Base-by-base conservation (phyloP, 2,329 filamentous ascomycete species). In the Leptographium wingfieldii region DNA sequence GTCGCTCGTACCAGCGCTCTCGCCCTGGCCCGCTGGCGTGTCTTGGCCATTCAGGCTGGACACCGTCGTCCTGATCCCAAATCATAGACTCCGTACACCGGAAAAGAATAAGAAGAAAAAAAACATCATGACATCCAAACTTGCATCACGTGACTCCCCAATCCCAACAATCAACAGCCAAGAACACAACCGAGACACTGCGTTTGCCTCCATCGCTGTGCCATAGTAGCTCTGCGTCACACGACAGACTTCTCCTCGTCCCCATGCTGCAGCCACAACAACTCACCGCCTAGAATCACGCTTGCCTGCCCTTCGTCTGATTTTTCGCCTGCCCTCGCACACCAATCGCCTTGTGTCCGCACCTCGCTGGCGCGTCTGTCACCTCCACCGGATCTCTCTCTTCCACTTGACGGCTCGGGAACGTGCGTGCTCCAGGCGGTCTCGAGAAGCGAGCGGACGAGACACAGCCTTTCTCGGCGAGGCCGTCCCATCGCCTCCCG, bases 11-110 rank as follows among this genome's bases (percentile, higher is more conserved):
- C 62, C 16, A 66, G 65, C 31, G 66, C 60, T 7, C 60, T 56
- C 63, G 68, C 62, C 10, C 57, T 67, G 57, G 63, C 48, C 56
- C 62, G 63, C 56, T 72, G 68, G 59, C 67, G 66, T 52, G 51
- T 60, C 31, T 66, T 60, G 63, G 60, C 60, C 49, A 43, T 29
- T 35, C 19, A n/a, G 27, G 52, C 9, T 14, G 11, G 3, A 22
- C 22, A 22, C 40, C 6, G 40, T 16, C 14, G 14, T 2, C 12
- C 40, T 19, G 16, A n/a, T 4, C 3, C 16, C 16, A 19, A 3
- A 46, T 9, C 7, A 19, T 9, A 19, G 19, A 19, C 6, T 46
- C 43, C 10, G 33, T 7, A 35, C 31, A 5, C 2, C 7, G 31
- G 31, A 31, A 31, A 31, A 31, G 31, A 9, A 35, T 35, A 35